These are phyloP conservation scores for Ophiocordyceps unilateralis DNA, from an alignment of 2,329 filamentous ascomycete genomes.

Conservation along the genomic window DNA sequence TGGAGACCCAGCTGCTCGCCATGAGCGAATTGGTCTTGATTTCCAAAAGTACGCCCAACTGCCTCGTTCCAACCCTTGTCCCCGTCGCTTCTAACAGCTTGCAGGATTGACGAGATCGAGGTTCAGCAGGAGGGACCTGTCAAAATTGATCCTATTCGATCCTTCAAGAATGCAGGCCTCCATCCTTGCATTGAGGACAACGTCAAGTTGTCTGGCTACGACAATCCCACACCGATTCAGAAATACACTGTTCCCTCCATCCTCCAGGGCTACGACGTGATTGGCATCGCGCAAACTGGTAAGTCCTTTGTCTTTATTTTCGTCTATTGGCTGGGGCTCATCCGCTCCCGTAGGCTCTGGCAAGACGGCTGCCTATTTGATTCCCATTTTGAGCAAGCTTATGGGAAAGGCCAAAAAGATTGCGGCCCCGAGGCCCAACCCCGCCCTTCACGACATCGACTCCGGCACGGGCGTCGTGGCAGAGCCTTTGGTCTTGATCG, in stretches of 20 bases:
- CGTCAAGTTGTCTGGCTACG: slow-evolving; percentile 54
- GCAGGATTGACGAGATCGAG: slow-evolving; percentile 35
- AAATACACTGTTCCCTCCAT: slow-evolving; percentile 71
- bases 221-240: slow-evolving; percentile 69
- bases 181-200: slow-evolving; percentile 76
- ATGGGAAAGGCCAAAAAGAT: slow-evolving; percentile 94
- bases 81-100: background rate
- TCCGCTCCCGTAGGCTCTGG: slow-evolving; percentile 52
- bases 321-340: background rate
- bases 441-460: slow-evolving; percentile 32
- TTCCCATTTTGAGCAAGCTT: slow-evolving; percentile 74
- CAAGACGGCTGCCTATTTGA: slow-evolving; percentile 84
- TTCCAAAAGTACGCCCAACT: slow-evolving; percentile 38
- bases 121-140: slow-evolving; percentile 38
- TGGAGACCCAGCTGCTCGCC: slow-evolving; percentile 33
- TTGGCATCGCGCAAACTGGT: slow-evolving; percentile 89
- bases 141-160: slow-evolving; percentile 31
- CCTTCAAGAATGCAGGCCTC: slow-evolving; percentile 61
- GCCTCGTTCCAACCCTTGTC: slow-evolving; percentile 1
- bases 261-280: slow-evolving; percentile 58
- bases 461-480: slow-evolving; percentile 39
- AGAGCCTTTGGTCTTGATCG: slow-evolving; percentile 74
- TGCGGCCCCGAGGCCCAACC: slow-evolving; percentile 57
- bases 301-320: slow-evolving; percentile 14
- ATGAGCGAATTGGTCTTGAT: slow-evolving; percentile 35